Percentiles rank a stretch among this genome's conserved stretches.
phyloP scores from a whole-genome alignment of 306 rosid species.

The Potentilla sterilis region DNA sequence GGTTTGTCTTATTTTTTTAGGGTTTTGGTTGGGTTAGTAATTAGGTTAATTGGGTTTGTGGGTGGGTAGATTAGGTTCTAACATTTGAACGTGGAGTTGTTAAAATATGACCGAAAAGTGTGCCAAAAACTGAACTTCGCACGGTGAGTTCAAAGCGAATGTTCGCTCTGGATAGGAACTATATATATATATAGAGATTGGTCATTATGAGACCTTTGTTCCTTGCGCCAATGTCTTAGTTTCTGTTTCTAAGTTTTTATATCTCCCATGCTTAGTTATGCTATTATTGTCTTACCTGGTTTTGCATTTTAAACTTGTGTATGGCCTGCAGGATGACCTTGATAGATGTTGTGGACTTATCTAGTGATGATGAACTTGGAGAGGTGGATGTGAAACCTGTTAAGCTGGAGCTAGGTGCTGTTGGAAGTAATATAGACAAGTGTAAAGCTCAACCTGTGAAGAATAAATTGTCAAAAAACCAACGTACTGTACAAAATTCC shows the following conservation, averaged over 20 bases:
- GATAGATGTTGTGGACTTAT: conserved; percentile 61
- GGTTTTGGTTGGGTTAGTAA: not conserved
- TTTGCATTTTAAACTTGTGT: conserved; percentile 22
- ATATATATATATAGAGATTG: too few relatives aligned
- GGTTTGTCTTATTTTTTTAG: not conserved
- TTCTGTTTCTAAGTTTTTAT: not conserved
- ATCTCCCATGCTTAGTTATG: not conserved
- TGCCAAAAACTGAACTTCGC: too few relatives aligned
- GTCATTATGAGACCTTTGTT: too few relatives aligned
- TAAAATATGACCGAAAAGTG: too few relatives aligned
- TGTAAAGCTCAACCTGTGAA: conserved; percentile 20
- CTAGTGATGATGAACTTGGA: conserved; percentile 67
- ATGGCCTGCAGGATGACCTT: conserved; percentile 48
- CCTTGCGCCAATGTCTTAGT: not conserved
- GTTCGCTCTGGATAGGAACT: too few relatives aligned
- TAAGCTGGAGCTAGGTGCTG: conserved; percentile 47
- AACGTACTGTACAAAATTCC: conserved; percentile 30
- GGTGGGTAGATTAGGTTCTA: not conserved
- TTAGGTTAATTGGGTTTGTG: not conserved
- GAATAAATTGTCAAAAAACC: conserved; percentile 24
- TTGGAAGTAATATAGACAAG: conserved; percentile 17
- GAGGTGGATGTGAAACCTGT: conserved; percentile 37
- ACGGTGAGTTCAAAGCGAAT: too few relatives aligned
- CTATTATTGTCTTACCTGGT: conserved; percentile 4
- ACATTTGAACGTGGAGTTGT: too few relatives aligned